Evolutionary conservation across 2,329 filamentous ascomycete species (phyloP).

Genomic region (Colletotrichum higginsianum): DNA sequence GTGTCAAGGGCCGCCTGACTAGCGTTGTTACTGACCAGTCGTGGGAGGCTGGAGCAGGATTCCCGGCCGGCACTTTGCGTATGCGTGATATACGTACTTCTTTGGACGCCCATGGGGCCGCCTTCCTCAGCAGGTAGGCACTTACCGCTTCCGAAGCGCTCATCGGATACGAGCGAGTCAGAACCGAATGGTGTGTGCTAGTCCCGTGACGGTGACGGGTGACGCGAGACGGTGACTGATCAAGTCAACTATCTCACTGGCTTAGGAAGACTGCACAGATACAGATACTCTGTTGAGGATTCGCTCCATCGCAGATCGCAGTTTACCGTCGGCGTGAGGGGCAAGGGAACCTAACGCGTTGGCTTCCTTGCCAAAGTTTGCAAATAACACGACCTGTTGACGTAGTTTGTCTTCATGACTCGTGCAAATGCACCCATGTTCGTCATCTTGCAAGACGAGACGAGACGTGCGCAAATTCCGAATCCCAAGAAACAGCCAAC

Average conservation of each 20-base stretch:
- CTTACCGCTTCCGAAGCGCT: slow-evolving; percentile 33
- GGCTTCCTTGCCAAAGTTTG: slow-evolving; percentile 3
- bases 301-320: background rate
- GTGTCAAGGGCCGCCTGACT: slow-evolving; percentile 39
- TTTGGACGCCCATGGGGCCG: background rate
- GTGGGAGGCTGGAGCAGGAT: background rate
- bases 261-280: slow-evolving; percentile 2
- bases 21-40: background rate
- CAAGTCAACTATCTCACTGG: slow-evolving; percentile 19
- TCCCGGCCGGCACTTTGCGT: slow-evolving; percentile 40
- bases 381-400: slow-evolving; percentile 17
- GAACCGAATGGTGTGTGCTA: slow-evolving; percentile 27
- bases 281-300: too few species aligned
- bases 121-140: too few species aligned
- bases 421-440: slow-evolving; percentile 30
- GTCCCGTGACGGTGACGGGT: slow-evolving; percentile 20
- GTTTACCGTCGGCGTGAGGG: slow-evolving; percentile 13
- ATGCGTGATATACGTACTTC: slow-evolving; percentile 27
- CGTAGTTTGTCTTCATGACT: slow-evolving; percentile 40
- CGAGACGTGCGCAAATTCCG: background rate
- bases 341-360: slow-evolving; percentile 20
- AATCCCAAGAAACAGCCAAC: slow-evolving; percentile 21
- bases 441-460: slow-evolving; percentile 22
- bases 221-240: background rate
- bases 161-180: slow-evolving; percentile 42